These are phyloP conservation scores for Scedosporium aurantiacum DNA, from an alignment of 2,329 filamentous ascomycete species.

Conservation along the genomic window DNA sequence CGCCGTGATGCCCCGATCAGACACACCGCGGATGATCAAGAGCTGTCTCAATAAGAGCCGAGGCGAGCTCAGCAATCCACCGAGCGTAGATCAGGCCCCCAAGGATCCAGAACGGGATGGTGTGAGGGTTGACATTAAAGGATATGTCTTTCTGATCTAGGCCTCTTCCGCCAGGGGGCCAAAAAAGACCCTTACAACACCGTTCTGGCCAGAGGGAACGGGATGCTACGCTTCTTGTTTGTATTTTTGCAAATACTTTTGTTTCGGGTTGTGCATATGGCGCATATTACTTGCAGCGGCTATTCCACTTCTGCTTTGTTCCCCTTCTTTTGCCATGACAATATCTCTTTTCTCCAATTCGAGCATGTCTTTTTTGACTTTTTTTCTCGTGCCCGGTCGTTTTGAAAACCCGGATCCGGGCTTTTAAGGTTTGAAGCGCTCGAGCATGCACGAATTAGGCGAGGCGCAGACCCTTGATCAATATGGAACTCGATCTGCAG, in stretches of 20 bases:
- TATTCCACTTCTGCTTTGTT: slow-evolving; percentile 1
- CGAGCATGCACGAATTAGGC: neutral
- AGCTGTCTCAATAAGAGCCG: neutral
- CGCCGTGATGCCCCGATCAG: neutral
- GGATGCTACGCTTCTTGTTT: slow-evolving; percentile 1
- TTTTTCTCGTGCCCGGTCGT: neutral
- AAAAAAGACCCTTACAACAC: neutral
- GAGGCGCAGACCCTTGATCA: neutral
- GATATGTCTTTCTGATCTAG: neutral
- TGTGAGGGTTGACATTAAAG: neutral
- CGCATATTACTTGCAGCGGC: neutral
- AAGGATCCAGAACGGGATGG: neutral
- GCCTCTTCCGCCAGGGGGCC: neutral
- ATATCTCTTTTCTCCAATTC: neutral
- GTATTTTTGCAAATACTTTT: neutral
- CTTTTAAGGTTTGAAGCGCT: neutral
- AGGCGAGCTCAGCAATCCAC: neutral
- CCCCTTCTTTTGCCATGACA: neutral
- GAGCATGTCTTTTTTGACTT: neutral
- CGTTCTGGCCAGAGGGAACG: neutral
- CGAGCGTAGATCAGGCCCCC: neutral
- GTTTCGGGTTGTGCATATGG: neutral
- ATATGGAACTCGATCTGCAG: neutral
- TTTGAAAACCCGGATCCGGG: neutral
- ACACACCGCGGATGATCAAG: neutral